These are phyloP conservation scores for Athelia sp. DNA, from an alignment of 1,284 basidiomycete species.

Conservation along the genomic window DNA sequence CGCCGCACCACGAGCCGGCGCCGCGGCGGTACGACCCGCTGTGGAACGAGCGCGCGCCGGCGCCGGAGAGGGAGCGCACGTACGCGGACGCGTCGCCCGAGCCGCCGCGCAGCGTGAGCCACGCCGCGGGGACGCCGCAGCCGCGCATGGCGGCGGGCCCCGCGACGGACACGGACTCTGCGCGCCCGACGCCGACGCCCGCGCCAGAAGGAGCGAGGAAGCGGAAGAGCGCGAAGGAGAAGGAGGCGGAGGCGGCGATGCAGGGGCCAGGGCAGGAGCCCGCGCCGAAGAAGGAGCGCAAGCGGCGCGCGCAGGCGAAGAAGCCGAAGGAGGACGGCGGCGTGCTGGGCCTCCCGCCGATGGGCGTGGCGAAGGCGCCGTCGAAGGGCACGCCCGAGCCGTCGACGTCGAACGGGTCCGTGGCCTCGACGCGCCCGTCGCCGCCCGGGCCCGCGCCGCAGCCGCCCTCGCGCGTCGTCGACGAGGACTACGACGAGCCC, in stretches of 20 bases:
- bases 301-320: constrained; percentile 29
- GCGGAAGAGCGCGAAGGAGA: constrained; percentile 28
- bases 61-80: constrained; percentile 20
- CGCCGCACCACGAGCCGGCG: constrained; percentile 1
- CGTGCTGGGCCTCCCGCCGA: constrained; percentile 20
- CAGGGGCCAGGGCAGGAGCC: constrained; percentile 12
- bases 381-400: constrained; percentile 52
- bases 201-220: constrained; percentile 21
- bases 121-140: constrained; percentile 12
- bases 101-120: neutral
- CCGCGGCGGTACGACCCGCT: constrained; percentile 19
- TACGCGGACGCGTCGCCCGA: constrained; percentile 18
- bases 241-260: constrained; percentile 31
- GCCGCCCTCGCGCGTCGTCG: constrained; percentile 59
- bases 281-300: constrained; percentile 37
- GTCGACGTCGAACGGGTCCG: constrained; percentile 55
- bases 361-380: constrained; percentile 10
- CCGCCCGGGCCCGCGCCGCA: constrained; percentile 56
- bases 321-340: constrained; percentile 16
- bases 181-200: constrained; percentile 29
- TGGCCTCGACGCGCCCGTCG: constrained; percentile 62
- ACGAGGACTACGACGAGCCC: constrained; percentile 79
- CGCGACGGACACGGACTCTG: constrained; percentile 35
- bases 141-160: constrained; percentile 18
- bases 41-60: constrained; percentile 12